These are phyloP conservation scores for Colletotrichum sp. DNA, from an alignment of 2,329 filamentous ascomycete genomes.

Conservation along the genomic window DNA sequence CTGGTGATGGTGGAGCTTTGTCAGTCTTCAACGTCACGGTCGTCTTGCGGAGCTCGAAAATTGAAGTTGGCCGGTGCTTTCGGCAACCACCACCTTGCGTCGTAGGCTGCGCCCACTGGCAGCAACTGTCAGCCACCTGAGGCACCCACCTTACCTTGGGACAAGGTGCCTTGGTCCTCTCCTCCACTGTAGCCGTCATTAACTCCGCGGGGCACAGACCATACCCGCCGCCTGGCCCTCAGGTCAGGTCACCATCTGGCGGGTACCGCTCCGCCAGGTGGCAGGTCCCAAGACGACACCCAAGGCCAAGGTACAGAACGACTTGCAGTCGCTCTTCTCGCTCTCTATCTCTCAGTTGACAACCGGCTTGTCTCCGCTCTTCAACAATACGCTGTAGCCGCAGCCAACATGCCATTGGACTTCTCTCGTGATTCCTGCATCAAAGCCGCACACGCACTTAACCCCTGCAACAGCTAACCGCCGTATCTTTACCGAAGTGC, in stretches of 20 bases:
- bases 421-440: background rate
- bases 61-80: constrained; percentile 15
- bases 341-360: background rate
- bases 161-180: background rate
- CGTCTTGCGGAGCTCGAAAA: constrained; percentile 18
- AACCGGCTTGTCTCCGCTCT: background rate
- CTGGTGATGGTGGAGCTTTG: constrained; percentile 16
- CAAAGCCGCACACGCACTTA: background rate
- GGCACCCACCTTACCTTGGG: background rate
- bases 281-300: background rate
- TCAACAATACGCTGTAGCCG: background rate
- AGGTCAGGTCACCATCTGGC: background rate
- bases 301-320: background rate
- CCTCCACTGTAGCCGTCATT: background rate
- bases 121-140: constrained; percentile 1
- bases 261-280: background rate
- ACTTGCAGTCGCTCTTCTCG: background rate
- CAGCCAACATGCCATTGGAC: background rate
- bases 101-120: background rate
- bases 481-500: background rate
- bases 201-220: background rate
- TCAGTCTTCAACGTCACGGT: constrained; percentile 20
- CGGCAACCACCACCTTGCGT: background rate
- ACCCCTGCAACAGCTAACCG: background rate
- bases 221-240: background rate